phyloP scores from a whole-genome alignment of 345 rosid species.

The Euphorbia lathyris region DNA sequence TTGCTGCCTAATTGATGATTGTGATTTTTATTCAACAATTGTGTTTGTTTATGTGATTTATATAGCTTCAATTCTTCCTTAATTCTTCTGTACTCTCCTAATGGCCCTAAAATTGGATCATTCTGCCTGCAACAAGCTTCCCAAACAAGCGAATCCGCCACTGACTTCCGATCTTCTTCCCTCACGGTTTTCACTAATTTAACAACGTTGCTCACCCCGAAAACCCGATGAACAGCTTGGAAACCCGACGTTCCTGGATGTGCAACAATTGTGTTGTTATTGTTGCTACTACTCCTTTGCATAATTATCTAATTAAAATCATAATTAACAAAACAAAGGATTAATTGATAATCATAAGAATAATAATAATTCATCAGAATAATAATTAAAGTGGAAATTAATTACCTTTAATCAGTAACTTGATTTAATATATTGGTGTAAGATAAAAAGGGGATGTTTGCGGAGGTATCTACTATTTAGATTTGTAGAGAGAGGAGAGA shows the following conservation, averaged over 20 bases:
- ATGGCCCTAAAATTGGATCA: constrained; percentile 59
- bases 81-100: constrained; percentile 52
- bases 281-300: constrained; percentile 21
- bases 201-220: constrained; percentile 51
- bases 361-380: no score
- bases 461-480: no score
- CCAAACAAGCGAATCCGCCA: constrained; percentile 72
- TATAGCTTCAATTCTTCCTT: constrained; percentile 50
- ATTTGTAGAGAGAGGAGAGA: no score
- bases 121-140: constrained; percentile 67
- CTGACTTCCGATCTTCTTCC: constrained; percentile 42
- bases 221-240: constrained; percentile 50
- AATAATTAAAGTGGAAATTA: constrained; percentile 3
- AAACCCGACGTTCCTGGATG: constrained; percentile 42
- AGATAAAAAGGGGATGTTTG: constrained; percentile 23
- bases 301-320: constrained; percentile 14
- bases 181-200: constrained; percentile 47
- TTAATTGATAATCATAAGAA: neutral
- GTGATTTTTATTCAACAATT: no score
- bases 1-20: constrained; percentile 10
- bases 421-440: neutral
- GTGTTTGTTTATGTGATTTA: constrained; percentile 27
- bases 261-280: neutral
- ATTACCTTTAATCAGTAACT: constrained; percentile 14
- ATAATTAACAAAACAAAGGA: neutral